Evolutionary conservation across 306 rosid genomes (phyloP), one percentile per base, ranked within the genome.

Genomic region (Sicyos edulis): DNA sequence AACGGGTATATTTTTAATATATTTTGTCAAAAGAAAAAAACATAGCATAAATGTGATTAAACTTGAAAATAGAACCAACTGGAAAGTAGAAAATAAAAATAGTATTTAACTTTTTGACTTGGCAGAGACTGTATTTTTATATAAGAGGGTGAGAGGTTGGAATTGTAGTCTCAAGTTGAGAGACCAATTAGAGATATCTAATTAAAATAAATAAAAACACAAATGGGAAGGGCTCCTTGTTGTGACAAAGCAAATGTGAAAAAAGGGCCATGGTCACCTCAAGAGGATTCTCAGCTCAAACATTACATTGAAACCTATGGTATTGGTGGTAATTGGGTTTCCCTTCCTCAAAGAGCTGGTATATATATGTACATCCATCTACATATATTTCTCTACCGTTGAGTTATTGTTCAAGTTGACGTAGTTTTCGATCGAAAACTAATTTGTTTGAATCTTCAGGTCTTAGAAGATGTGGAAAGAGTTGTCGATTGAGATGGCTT

Each of bases 191-290:
- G 37, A 16, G 26, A 17, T 9, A 42, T 20, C 40, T n/a, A 8
- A 9, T n/a, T n/a, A n/a, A 29, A 34, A 16, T 15, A 20, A 12
- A 60, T 2, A 6, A 60, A 60, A 34, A 7, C 45, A 64, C 10
- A 65, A 5, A 92, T 89, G 97, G 97, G 97, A 54, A 92, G 97
- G 71, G 96, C 96, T 77, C 97, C 97, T 81, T 92, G 97, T 26
- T 92, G 97, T 84, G 97, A 92, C 83, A 92, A 89, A 80, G 95
- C 97, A 52, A 92, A 84, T 71, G 97, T 92, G 82, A 92, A 92
- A 90, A 92, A 83, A 75, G 97, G 97, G 54, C 96, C 97, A 66
- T 92, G 97, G 97, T 92, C 97, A 13, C 95, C 96, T 5, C 96
- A 89, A 82, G 97, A 92, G 82, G 97, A 92, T 76, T 70, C 85